These are phyloP conservation scores for Passiflora organensis DNA, from an alignment of 345 rosid genomes.

Conservation along the genomic window DNA sequence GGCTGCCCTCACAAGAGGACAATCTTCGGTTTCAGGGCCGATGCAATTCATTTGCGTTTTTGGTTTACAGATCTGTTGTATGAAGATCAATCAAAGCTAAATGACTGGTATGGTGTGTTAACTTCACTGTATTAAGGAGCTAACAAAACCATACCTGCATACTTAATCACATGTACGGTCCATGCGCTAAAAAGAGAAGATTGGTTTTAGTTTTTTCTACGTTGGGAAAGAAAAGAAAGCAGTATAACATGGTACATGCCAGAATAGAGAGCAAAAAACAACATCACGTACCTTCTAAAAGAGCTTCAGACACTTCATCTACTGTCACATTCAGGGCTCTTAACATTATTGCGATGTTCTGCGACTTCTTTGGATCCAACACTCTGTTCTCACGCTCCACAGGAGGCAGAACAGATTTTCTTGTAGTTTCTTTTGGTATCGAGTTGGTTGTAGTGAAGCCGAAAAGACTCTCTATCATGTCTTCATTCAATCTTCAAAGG, in stretches of 20 bases:
- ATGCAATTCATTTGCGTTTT: too few species aligned
- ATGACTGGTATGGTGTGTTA: too few species aligned
- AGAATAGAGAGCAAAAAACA: slow-evolving; percentile 10
- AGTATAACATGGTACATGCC: background rate
- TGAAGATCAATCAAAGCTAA: too few species aligned
- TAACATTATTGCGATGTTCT: slow-evolving; percentile 90
- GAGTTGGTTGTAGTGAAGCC: slow-evolving; percentile 71
- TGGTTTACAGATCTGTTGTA: too few species aligned
- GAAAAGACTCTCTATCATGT: slow-evolving; percentile 91
- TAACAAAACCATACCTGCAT: too few species aligned
- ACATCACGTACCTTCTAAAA: slow-evolving; percentile 74
- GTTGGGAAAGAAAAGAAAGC: background rate
- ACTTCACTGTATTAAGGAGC: too few species aligned
- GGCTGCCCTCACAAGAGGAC: too few species aligned
- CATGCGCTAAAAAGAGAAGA: background rate
- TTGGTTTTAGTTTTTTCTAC: background rate
- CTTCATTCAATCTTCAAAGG: slow-evolving; percentile 76
- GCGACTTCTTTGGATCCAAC: slow-evolving; percentile 93
- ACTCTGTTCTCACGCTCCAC: slow-evolving; percentile 80
- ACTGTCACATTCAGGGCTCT: slow-evolving; percentile 90
- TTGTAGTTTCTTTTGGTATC: slow-evolving; percentile 56
- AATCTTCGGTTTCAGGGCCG: too few species aligned
- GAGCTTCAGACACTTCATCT: slow-evolving; percentile 96
- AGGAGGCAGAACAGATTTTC: slow-evolving; percentile 64
- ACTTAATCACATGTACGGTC: background rate